Percentiles rank a stretch among this genome's conserved stretches.
Conservation (phyloP, 2,329 filamentous ascomycete genomes). For the Sordariomycetes sp. region DNA sequence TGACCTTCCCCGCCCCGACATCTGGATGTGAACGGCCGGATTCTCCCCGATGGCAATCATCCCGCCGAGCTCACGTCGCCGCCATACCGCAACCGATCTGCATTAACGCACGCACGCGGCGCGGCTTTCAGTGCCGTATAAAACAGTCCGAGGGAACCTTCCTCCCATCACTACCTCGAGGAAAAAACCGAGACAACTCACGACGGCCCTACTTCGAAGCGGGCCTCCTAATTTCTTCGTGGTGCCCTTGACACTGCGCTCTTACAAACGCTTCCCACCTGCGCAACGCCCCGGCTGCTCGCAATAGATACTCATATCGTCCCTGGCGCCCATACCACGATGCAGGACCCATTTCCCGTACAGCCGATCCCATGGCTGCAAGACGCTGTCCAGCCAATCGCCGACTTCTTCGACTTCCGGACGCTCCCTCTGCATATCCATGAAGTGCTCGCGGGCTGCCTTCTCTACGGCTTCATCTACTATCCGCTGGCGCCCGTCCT, state of each 20-base stretch:
- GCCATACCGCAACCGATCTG: neutral
- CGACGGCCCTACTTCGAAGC: too few relatives aligned
- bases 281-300: too few relatives aligned
- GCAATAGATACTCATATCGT: neutral
- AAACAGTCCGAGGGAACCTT: neutral
- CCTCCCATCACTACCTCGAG: too few relatives aligned
- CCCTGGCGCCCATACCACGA: conserved; percentile 19
- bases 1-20: neutral
- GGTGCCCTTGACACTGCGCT: too few relatives aligned
- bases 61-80: neutral
- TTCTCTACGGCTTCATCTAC: conserved; percentile 57
- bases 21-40: neutral
- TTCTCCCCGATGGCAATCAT: neutral
- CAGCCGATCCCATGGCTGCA: conserved; percentile 43
- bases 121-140: neutral
- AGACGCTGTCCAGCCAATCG: conserved; percentile 46
- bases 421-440: conserved; percentile 66
- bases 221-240: too few relatives aligned
- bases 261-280: too few relatives aligned
- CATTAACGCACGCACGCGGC: neutral
- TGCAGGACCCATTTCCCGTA: conserved; percentile 64
- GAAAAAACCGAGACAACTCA: too few relatives aligned
- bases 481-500: conserved; percentile 53
- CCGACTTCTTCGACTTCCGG: conserved; percentile 45
- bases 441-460: conserved; percentile 54